These are phyloP conservation scores for Macadamia tetraphylla DNA, from an alignment of 164 flowering plant genomes.

Conservation along the genomic window DNA sequence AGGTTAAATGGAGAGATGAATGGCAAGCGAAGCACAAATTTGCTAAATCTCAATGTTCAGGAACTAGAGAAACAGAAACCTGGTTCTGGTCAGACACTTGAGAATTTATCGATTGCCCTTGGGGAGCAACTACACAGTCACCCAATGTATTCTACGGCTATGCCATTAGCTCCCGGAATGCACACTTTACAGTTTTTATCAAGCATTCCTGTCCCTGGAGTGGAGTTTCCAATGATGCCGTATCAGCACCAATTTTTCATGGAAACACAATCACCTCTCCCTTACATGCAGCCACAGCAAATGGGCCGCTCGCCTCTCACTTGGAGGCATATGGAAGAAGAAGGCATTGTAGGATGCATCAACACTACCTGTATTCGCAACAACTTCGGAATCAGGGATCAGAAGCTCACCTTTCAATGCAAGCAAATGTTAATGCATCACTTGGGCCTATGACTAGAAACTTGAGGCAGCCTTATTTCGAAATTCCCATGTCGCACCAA, in stretches of 20 bases:
- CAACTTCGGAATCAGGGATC: constrained; percentile 17
- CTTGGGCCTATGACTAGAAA: constrained; percentile 12
- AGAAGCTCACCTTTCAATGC: constrained; percentile 21
- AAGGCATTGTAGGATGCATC: constrained; percentile 25
- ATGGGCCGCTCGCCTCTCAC: constrained; percentile 19
- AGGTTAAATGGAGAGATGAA: constrained; percentile 8
- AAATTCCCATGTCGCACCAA: constrained; percentile 14
- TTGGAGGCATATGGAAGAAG: constrained; percentile 27
- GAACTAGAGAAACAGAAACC: constrained; percentile 14
- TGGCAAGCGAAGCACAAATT: constrained; percentile 6
- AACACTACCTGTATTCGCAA: constrained; percentile 27
- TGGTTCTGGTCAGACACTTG: constrained; percentile 11
- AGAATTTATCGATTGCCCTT: constrained; percentile 3
- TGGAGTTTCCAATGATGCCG: constrained; percentile 19
- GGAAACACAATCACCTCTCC: constrained; percentile 15
- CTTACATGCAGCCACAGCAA: constrained; percentile 23
- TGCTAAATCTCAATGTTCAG: constrained; percentile 8
- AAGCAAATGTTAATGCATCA: constrained; percentile 14
- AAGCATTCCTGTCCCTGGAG: constrained; percentile 13
- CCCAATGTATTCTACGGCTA: background rate
- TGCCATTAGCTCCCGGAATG: constrained; percentile 22
- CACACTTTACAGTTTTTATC: constrained; percentile 21
- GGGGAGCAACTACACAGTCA: constrained; percentile 1
- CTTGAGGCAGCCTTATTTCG: constrained; percentile 18
- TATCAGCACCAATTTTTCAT: constrained; percentile 22